Base-by-base conservation (phyloP, 768 basidiomycete species). In the Termitomyces bulborhizus region DNA sequence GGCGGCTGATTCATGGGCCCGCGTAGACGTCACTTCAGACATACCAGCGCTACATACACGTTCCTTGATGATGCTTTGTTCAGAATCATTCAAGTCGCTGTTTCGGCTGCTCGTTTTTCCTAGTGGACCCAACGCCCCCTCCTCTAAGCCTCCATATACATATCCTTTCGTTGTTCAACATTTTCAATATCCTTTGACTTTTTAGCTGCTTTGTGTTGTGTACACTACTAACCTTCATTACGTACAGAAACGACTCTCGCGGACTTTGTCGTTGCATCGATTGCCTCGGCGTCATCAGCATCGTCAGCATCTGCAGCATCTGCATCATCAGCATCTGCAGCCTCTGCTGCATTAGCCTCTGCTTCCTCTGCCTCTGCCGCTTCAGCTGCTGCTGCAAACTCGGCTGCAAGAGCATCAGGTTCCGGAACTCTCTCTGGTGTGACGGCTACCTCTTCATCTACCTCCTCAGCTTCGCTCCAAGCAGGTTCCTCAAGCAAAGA, bases 161-260 rank as follows among this genome's bases (percentile, higher is more conserved):
- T 34, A n/a, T 3, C 18, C 2, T 48, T 26, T 13, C 3, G 1
- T 3, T 39, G 16, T 18, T 11, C 3, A 50, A 27, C n/a, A 9
- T 16, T 39, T 39, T 8, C 3, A 39, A 3, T 42, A 13, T 27
- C 21, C 37, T 47, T 45, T 49, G 15, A 16, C 31, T 15, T 21
- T 26, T 5, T 50, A 31, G 27, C 13, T 41, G 11, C 15, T 9
- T 48, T 7, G 16, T 34, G 29, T 13, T 44, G 18, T 26, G 6
- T 8, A 29, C 8, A 24, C 55, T 56, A 32, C 55, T 56, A 32
- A 56, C 27, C 12, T 50, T 26, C 13, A 27, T 51, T n/a, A 31
- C 41, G 46, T 51, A 44, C 59, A 90, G 88, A 90, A 76, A 90
- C 89, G n/a, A 85, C 87, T 3, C 81, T 80, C 57, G 80, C 85